phyloP scores from a whole-genome alignment of 352 stramenopile genomes.

The Phytophthora ohioensis region DNA sequence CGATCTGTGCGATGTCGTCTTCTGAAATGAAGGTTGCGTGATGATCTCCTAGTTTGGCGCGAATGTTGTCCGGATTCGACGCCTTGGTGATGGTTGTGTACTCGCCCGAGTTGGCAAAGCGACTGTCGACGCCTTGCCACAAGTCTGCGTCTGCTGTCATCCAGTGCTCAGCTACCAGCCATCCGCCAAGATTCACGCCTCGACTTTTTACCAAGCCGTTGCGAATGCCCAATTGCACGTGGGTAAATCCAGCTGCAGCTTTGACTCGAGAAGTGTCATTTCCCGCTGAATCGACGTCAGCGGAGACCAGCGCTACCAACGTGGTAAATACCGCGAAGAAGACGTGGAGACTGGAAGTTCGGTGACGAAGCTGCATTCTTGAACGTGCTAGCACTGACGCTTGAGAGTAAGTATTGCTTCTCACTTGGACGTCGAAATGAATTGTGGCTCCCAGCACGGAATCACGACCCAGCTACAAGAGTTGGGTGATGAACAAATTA shows the following conservation, averaged over 20 bases:
- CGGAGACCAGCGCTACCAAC: constrained; percentile 1
- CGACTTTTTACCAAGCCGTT: constrained; percentile 49
- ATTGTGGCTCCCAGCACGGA: not conserved
- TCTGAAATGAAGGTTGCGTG: constrained; percentile 76
- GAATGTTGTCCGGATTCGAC: constrained; percentile 37
- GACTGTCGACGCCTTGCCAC: constrained; percentile 59
- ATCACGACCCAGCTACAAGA: no score
- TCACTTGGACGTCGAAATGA: constrained; percentile 12
- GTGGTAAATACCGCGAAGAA: not conserved
- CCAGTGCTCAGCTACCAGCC: constrained; percentile 86
- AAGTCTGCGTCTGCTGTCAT: constrained; percentile 68
- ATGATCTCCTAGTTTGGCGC: constrained; percentile 58
- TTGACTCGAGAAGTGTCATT: constrained; percentile 16
- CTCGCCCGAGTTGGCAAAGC: constrained; percentile 57
- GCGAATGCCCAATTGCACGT: constrained; percentile 49
- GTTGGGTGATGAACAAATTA: no score
- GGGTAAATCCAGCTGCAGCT: constrained; percentile 1
- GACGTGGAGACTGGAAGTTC: not conserved
- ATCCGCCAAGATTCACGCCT: constrained; percentile 85
- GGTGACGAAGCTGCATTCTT: constrained; percentile 15
- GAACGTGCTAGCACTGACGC: not conserved
- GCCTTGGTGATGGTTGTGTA: constrained; percentile 73
- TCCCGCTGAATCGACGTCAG: not conserved
- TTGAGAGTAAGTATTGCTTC: not conserved
- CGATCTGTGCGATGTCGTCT: constrained; percentile 58